These are phyloP conservation scores for Sistotremastrum suecicum DNA, from an alignment of 768 basidiomycete species.

Conservation along the genomic window DNA sequence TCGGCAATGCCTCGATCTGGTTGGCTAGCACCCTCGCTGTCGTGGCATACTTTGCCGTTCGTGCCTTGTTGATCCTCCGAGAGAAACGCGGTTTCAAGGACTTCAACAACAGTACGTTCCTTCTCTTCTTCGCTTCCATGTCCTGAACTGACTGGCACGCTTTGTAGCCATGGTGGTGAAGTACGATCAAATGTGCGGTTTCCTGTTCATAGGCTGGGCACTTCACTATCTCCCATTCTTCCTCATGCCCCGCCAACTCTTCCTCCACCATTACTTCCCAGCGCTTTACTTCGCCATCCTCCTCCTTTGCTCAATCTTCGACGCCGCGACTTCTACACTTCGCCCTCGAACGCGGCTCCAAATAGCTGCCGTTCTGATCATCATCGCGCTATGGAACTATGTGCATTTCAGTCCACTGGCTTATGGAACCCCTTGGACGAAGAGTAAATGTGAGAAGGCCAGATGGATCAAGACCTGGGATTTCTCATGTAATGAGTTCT, in stretches of 20 bases:
- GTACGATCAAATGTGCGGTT: slow-evolving; percentile 82
- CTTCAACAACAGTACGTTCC: slow-evolving; percentile 71
- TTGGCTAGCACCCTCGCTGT: slow-evolving; percentile 70
- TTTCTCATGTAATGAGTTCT: slow-evolving; percentile 76
- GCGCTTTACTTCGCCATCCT: slow-evolving; percentile 91
- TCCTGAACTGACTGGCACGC: too few species aligned
- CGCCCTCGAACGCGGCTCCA: slow-evolving; percentile 68
- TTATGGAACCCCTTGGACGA: slow-evolving; percentile 86
- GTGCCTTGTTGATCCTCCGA: slow-evolving; percentile 73
- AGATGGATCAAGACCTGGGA: slow-evolving; percentile 95
- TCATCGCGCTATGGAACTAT: slow-evolving; percentile 71
- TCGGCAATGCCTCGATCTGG: slow-evolving; percentile 94
- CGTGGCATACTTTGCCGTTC: slow-evolving; percentile 45
- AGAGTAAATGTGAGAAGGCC: slow-evolving; percentile 52
- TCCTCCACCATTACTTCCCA: slow-evolving; percentile 96
- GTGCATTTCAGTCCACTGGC: slow-evolving; percentile 63
- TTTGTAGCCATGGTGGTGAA: slow-evolving; percentile 88
- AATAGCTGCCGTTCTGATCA: slow-evolving; percentile 57
- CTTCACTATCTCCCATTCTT: slow-evolving; percentile 96
- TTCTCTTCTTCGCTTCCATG: not conserved
- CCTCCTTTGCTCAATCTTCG: slow-evolving; percentile 63
- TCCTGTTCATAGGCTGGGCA: slow-evolving; percentile 84
- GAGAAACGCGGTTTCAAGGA: slow-evolving; percentile 85
- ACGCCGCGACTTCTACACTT: slow-evolving; percentile 68
- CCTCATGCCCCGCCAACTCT: slow-evolving; percentile 93